Base-by-base conservation (phyloP, 306 rosid genomes). In the Ziziphus jujuba region DNA sequence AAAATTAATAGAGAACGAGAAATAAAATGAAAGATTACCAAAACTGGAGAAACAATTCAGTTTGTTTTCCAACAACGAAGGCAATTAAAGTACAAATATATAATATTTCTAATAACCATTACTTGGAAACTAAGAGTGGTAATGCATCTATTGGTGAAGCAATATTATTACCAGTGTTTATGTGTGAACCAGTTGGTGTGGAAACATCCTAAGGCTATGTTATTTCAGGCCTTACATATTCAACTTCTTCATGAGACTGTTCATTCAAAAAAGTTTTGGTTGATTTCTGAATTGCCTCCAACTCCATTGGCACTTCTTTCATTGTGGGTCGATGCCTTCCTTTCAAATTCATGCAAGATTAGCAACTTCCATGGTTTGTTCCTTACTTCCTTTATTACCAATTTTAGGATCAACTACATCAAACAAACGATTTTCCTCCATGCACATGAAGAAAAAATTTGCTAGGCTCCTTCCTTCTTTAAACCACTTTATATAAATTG, bases 311-410 rank as follows among this genome's bases (percentile, higher is more conserved):
- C 5, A 45, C 71, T 72, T 63, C 71, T 72, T 65, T 64, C 77
- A 72, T 72, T 0, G 77, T 64, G 9, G 77, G 71, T 9, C 60
- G 48, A 0, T 65, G 74, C 67, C 21, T 83, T 20, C 91, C 83
- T 9, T 45, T 64, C 71, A 72, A 56, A 63, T 64, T 31, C 36
- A 72, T 0, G 76, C 76, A 28, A 62, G 31, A 22, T 53, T 53
- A 3, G 76, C 69, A 65, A 80, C 81, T 11, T 14, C 73, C 7
- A 55, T 9, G 28, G 75, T 57, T 9, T 80, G 79, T 10, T 83
- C 79, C 33, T 51, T 72, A 2, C 2, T 6, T 16, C 21, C 36
- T 20, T 63, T 28, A 22, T 67, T 72, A n/a, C 23, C 8, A 5
- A 85, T 60, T n/a, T n/a, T n/a, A n/a, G n/a, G n/a, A n/a, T n/a